phyloP scores from a whole-genome alignment of 139 green algal genomes.

The Zygnema cylindricum region DNA sequence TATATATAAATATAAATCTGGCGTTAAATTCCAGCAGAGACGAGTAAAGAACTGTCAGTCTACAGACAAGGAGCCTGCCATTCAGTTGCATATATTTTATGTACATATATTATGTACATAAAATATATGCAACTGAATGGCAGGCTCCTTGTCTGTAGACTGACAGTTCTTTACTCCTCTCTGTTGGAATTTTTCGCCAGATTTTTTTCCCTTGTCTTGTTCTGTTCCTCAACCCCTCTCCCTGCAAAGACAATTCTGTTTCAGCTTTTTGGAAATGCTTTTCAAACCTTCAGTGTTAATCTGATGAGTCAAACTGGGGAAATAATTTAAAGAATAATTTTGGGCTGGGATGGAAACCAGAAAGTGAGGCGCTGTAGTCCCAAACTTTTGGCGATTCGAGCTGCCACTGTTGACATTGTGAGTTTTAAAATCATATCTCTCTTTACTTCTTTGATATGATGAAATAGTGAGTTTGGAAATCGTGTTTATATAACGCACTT shows the following conservation, averaged over 20 bases:
- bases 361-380: constrained; percentile 58
- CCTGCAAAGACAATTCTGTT: background rate
- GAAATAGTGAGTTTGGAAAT: too few relatives aligned
- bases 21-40: background rate
- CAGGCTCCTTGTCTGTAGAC: too few relatives aligned
- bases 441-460: too few relatives aligned
- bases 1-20: background rate
- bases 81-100: constrained; percentile 1
- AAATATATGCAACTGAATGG: too few relatives aligned
- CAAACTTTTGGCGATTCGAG: constrained; percentile 63
- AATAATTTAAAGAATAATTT: too few relatives aligned
- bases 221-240: background rate
- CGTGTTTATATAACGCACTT: too few relatives aligned
- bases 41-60: background rate
- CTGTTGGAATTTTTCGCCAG: background rate
- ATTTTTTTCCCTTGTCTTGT: background rate
- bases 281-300: too few relatives aligned
- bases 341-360: background rate
- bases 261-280: background rate
- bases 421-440: too few relatives aligned
- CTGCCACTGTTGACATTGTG: constrained; percentile 56
- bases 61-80: background rate
- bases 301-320: too few relatives aligned
- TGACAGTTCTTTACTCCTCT: background rate
- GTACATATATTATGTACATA: too few relatives aligned